A percentile compares a stretch with the other conserved stretches of the same genome.
These are phyloP conservation scores for Trypanosoma rangeli DNA, from an alignment of 208 protist species.

Conservation along the genomic window DNA sequence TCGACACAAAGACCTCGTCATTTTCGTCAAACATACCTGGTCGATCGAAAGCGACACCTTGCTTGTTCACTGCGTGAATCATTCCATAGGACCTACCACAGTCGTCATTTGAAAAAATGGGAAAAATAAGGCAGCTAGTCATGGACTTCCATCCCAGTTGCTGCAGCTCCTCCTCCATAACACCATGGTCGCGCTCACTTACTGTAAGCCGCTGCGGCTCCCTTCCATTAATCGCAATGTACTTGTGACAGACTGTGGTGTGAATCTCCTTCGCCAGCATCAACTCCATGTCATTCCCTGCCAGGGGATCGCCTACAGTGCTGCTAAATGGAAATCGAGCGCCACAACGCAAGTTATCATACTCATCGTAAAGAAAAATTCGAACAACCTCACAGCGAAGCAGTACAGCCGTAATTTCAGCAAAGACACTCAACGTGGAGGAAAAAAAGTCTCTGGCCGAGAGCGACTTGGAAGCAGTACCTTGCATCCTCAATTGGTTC, in stretches of 20 bases:
- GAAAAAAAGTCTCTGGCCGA: conserved; percentile 47
- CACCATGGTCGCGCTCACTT: conserved; percentile 31
- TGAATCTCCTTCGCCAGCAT: conserved; percentile 86
- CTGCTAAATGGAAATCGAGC: conserved; percentile 60
- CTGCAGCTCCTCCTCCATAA: conserved; percentile 38
- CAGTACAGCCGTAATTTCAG: conserved; percentile 74
- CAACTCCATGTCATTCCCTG: conserved; percentile 63
- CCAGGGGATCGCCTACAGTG: conserved; percentile 60
- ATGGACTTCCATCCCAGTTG: conserved; percentile 68
- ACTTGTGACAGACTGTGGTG: conserved; percentile 64
- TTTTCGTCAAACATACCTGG: conserved; percentile 33
- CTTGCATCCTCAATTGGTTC: neutral
- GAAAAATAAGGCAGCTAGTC: conserved; percentile 83
- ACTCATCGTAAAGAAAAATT: conserved; percentile 83
- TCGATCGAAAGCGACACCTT: conserved; percentile 21
- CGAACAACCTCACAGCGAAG: conserved; percentile 85
- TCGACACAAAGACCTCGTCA: conserved; percentile 67
- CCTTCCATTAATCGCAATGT: conserved; percentile 75
- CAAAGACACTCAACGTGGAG: conserved; percentile 56
- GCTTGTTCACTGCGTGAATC: conserved; percentile 90
- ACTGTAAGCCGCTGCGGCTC: conserved; percentile 32
- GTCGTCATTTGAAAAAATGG: conserved; percentile 52
- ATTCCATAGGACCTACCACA: conserved; percentile 55
- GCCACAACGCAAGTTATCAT: conserved; percentile 67
- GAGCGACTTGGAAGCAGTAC: conserved; percentile 21